phyloP scores from a whole-genome alignment of 2,329 filamentous ascomycete species.

The Sclerotinia trifoliorum region DNA sequence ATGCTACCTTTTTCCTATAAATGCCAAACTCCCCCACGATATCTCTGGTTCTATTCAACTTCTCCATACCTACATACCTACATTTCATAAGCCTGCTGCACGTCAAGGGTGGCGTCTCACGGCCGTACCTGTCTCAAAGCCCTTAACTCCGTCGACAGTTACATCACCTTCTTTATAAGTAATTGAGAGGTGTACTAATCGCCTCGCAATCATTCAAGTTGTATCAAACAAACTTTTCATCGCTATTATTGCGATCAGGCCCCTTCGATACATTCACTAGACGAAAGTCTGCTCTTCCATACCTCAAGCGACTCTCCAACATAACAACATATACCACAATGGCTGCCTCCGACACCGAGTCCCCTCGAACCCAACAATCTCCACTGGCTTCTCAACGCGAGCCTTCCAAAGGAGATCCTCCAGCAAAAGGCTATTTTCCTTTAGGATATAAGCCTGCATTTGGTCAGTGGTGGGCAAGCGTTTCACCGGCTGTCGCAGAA shows the following conservation, averaged over 20 bases:
- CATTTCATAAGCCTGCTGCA: not conserved
- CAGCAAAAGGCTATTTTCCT: slow-evolving; percentile 63
- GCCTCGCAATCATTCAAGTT: slow-evolving; percentile 39
- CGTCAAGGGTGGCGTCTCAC: slow-evolving; percentile 7
- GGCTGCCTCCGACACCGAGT: slow-evolving; percentile 38
- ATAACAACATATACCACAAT: slow-evolving; percentile 39
- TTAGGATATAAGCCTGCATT: slow-evolving; percentile 89
- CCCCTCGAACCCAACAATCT: slow-evolving; percentile 45
- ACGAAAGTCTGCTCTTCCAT: slow-evolving; percentile 32
- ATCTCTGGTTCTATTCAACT: not conserved
- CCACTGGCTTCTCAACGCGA: slow-evolving; percentile 49
- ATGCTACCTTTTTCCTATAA: not conserved
- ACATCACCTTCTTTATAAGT: slow-evolving; percentile 22
- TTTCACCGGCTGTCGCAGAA: slow-evolving; percentile 82
- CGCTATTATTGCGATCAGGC: slow-evolving; percentile 39
- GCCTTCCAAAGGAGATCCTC: slow-evolving; percentile 39
- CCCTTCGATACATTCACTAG: slow-evolving; percentile 35
- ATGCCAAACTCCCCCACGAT: too few species aligned
- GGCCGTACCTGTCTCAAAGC: not conserved
- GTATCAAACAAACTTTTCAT: slow-evolving; percentile 38
- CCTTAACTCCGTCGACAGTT: slow-evolving; percentile 23
- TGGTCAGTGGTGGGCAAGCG: slow-evolving; percentile 87
- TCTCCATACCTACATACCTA: too few species aligned
- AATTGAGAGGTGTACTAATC: slow-evolving; percentile 34
- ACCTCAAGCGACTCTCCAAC: slow-evolving; percentile 35